phyloP scores from a whole-genome alignment of 2,329 filamentous ascomycete genomes.

The Xylariaceae sp. region DNA sequence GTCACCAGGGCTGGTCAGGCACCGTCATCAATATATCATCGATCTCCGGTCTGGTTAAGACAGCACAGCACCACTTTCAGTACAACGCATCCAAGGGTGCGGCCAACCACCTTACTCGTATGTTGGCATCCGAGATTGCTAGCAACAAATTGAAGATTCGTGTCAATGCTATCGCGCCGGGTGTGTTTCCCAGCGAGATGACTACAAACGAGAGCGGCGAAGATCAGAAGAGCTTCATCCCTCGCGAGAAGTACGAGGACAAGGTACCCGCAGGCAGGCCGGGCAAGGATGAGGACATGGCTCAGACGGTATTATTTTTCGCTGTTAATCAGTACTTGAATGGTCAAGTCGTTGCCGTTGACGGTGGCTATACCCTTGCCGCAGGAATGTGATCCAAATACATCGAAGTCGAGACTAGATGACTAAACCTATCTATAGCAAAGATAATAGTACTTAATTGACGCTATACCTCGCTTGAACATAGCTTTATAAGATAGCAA shows the following conservation, averaged over 20 bases:
- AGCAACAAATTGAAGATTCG: constrained; percentile 59
- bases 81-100: constrained; percentile 64
- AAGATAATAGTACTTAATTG: no score
- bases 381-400: constrained; percentile 29
- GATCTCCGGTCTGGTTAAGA: constrained; percentile 61
- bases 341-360: constrained; percentile 39
- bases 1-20: constrained; percentile 44
- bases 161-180: constrained; percentile 69
- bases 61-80: constrained; percentile 59
- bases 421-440: no score
- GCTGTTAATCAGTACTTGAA: constrained; percentile 41
- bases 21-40: constrained; percentile 66
- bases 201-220: constrained; percentile 47
- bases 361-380: constrained; percentile 39
- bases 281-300: constrained; percentile 67
- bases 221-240: constrained; percentile 55
- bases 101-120: constrained; percentile 58
- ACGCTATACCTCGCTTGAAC: no score
- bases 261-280: constrained; percentile 64
- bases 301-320: constrained; percentile 58
- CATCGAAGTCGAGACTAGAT: no score
- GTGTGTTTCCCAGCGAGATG: constrained; percentile 70
- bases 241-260: constrained; percentile 50
- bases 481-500: no score
- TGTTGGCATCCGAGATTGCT: constrained; percentile 59